A percentile compares a stretch with the other conserved stretches of the same genome.
Evolutionary conservation across 805 yeast genomes (phyloP).

Genomic region (Wickerhamomyces canadensis): DNA sequence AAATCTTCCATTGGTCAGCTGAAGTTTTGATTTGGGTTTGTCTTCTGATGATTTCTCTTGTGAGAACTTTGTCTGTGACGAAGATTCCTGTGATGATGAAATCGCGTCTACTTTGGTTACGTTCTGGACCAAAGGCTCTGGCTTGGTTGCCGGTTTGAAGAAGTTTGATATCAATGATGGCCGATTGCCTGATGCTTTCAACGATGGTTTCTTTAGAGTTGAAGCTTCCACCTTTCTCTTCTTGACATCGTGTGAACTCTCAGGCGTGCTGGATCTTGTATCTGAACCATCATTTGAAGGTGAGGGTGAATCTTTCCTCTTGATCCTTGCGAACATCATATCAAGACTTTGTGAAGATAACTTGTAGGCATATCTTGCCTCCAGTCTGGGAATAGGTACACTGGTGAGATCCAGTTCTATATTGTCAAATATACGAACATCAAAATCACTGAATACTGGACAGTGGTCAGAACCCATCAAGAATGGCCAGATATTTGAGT

Average conservation of each 20-base stretch:
- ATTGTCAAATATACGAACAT: constrained; percentile 12
- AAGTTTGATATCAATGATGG: constrained; percentile 8
- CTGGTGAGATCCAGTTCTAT: not conserved
- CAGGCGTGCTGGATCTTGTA: constrained; percentile 2
- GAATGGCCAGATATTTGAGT: constrained; percentile 56
- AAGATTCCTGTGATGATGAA: too few relatives aligned
- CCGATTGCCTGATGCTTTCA: constrained; percentile 5
- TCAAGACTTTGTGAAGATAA: constrained; percentile 30
- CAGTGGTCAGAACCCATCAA: constrained; percentile 92
- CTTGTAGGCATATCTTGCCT: constrained; percentile 46
- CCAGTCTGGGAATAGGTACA: constrained; percentile 35
- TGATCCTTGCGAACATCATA: constrained; percentile 29
- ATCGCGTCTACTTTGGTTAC: too few relatives aligned
- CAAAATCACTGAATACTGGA: constrained; percentile 74
- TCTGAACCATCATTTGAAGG: constrained; percentile 2
- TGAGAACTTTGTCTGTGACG: too few relatives aligned
- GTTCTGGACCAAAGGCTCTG: too few relatives aligned
- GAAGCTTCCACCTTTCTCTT: not conserved
- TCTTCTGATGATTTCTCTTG: not conserved
- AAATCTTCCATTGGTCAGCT: constrained; percentile 15
- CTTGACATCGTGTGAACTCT: not conserved
- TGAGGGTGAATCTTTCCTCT: constrained; percentile 6
- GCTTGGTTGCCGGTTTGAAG: constrained; percentile 8
- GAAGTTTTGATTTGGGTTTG: constrained; percentile 1
- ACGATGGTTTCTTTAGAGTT: constrained; percentile 6